A percentile compares a stretch with the other conserved stretches of the same genome.
These are phyloP conservation scores for Apiotrichum gamsii DNA, from an alignment of 1,284 basidiomycete species.

Conservation along the genomic window DNA sequence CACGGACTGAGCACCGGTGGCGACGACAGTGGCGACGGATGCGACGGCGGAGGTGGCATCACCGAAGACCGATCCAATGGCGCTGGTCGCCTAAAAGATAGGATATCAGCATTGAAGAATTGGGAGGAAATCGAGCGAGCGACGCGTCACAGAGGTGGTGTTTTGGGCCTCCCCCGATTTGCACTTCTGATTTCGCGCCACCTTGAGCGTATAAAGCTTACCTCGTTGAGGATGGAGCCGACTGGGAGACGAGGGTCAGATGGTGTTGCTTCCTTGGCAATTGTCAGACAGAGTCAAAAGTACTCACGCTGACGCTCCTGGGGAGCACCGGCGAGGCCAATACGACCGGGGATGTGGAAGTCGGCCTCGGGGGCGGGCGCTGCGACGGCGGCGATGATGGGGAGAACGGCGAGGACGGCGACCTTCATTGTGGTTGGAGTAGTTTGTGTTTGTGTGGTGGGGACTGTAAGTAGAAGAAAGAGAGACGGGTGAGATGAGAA, in stretches of 20 bases:
- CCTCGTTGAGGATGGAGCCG: slow-evolving; percentile 8
- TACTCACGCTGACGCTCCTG: slow-evolving; percentile 15
- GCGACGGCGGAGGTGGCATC: slow-evolving; percentile 1
- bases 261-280: too few relatives aligned
- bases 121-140: too few relatives aligned
- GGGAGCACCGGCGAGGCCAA: slow-evolving; percentile 7
- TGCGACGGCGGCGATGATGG: slow-evolving; percentile 13
- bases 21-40: slow-evolving; percentile 1
- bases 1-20: slow-evolving; percentile 3
- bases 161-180: too few relatives aligned
- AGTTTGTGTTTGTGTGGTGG: neutral
- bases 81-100: too few relatives aligned
- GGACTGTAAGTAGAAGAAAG: neutral
- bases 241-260: neutral
- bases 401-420: slow-evolving; percentile 14
- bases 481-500: neutral
- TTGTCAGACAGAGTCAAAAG: neutral
- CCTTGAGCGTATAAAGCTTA: too few relatives aligned
- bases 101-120: too few relatives aligned
- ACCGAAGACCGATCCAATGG: neutral
- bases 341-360: too few relatives aligned
- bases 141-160: too few relatives aligned
- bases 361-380: slow-evolving; percentile 11
- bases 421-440: slow-evolving; percentile 18
- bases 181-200: too few relatives aligned